Base-by-base conservation (phyloP, 371 early-diverging fungal genomes). In the Rhizopus sp. region DNA sequence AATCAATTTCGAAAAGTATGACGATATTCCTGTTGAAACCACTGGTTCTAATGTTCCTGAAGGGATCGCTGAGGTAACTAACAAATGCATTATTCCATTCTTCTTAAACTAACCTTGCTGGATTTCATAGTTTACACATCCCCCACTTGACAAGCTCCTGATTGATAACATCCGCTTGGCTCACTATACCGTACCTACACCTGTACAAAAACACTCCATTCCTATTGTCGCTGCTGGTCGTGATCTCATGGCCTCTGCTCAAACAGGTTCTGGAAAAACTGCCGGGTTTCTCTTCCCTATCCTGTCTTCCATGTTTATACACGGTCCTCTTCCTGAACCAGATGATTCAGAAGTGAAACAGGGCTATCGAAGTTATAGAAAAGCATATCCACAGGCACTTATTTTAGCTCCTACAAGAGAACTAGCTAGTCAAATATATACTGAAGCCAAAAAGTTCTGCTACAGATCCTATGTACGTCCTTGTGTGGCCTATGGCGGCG, bases 401-500 rank as follows among this genome's bases (percentile, higher is more conserved):
- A 73, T 80, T 15, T 62, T 80, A 16, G 77, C 75, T 0, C 80
- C 80, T 35, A 80, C 80, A 0, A 64, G 80, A 52, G 80, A 80
- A 62, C 41, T 80, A 2, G 63, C 68, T 2, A 60, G 63, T 5
- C 80, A 80, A 46, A 80, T 77, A 1, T 74, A 70, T 37, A 53
- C 53, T 0, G 80, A 80, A 55, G 89, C 91, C 3, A 81, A 84
- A 61, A 91, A 91, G 66, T 97, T 96, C 72, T 93, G 94, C 41
- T 88, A 89, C 72, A 86, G 91, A 61, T 94, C 96, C 39, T 92
- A 91, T 80, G 92, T 98, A 48, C 88, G 90, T 51, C 91, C 95
- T 55, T 90, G 92, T 63, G 95, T 96, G 56, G 89, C 94, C n/a
- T 96, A 99, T 68, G 99, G 96, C 70, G 99, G 99, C 60, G 98